Evolutionary conservation across 306 rosid genomes (phyloP), one percentile per base, ranked within the genome.

Genomic region (Hippophae tibetana): DNA sequence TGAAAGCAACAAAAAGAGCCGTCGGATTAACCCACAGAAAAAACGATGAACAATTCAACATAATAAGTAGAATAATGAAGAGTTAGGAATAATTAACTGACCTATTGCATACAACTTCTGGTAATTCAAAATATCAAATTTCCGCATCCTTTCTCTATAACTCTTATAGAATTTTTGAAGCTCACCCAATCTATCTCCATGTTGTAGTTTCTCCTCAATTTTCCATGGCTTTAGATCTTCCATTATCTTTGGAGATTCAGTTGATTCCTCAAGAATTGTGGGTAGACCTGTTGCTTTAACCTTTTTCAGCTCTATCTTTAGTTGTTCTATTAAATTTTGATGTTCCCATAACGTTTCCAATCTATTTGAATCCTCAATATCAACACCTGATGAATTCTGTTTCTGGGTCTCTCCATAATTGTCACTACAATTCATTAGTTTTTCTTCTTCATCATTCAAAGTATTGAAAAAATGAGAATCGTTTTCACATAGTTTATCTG

Each of bases 21-120:
- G 23, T 18, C 23, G 23, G 23, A 18, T 18, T 18, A 18, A 18
- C 23, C 23, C 23, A 18, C 52, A 42, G 14, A 45, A 18, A 18
- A 6, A 3, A 38, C 7, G 43, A 42, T 27, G 27, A 43, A 38
- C 47, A 38, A 53, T 7, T 10, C 7, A 9, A 45, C 41, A 57
- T 43, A 13, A 40, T 31, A 31, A 31, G 38, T 31, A 31, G 38
- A 57, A 46, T 18, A 43, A 47, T 31, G 9, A 31, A 42, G 55
- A 5, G 46, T 43, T 13, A 56, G 60, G 18, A 49, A 52, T 62
- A 70, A 56, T 57, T 53, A 52, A 78, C 92, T 76, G 72, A 93
- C 99, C 95, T 66, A 84, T 52, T 48, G 99, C 94, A 74, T 86
- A 86, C 87, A 85, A 82, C 87, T 93, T 93, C 74, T 93, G 99